A percentile compares a stretch with the other conserved stretches of the same genome.
Evolutionary conservation across 805 yeast species (phyloP).

Genomic region (Cyberlindnera mycetangii): DNA sequence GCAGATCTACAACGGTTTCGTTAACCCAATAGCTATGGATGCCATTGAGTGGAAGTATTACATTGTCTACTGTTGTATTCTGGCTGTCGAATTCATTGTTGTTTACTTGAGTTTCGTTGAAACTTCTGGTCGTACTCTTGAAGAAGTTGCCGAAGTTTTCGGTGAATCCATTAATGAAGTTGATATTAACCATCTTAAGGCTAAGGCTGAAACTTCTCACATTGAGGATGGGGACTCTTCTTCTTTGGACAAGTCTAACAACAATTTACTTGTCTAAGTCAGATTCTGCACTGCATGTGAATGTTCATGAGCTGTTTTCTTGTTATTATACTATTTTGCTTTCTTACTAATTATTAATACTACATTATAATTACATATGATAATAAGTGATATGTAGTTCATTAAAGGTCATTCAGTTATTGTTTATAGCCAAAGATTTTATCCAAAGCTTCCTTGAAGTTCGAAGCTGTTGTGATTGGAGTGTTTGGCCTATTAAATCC

Average conservation of each 20-base stretch:
- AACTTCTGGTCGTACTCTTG: constrained; percentile 37
- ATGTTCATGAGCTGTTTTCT: neutral
- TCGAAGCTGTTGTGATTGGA: neutral
- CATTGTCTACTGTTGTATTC: constrained; percentile 34
- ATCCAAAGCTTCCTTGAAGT: constrained; percentile 4
- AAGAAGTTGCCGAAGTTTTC: constrained; percentile 36
- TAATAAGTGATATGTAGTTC: neutral
- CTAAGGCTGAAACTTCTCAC: constrained; percentile 18
- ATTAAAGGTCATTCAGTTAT: neutral
- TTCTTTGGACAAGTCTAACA: constrained; percentile 14
- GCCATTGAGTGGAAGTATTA: constrained; percentile 36
- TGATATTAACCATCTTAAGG: constrained; percentile 15
- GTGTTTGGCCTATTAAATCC: constrained; percentile 6
- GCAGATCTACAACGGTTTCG: constrained; percentile 33
- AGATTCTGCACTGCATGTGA: too few relatives aligned
- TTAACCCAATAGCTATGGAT: constrained; percentile 38
- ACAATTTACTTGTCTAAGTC: constrained; percentile 14
- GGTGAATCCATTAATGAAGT: constrained; percentile 27
- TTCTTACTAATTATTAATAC: neutral
- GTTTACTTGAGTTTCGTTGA: constrained; percentile 36
- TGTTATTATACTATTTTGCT: neutral
- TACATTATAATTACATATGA: neutral
- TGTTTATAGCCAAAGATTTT: constrained; percentile 1
- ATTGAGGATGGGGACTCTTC: constrained; percentile 18
- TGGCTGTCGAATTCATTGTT: constrained; percentile 30